These are phyloP conservation scores for Filobasidium wieringae DNA, from an alignment of 768 basidiomycete genomes.

Conservation along the genomic window DNA sequence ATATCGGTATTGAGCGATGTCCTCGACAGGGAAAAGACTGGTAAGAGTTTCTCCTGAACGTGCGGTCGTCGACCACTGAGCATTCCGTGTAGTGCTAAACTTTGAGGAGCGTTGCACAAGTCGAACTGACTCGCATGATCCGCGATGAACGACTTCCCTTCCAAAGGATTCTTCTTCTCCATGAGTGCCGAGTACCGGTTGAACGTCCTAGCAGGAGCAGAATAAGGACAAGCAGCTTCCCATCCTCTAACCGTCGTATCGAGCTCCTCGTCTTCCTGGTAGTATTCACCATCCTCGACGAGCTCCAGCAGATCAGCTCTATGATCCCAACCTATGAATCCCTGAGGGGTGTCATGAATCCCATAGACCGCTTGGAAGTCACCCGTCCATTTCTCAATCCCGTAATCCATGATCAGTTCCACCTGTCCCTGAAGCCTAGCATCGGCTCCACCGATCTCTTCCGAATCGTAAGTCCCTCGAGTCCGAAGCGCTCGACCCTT, in stretches of 20 bases:
- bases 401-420: slow-evolving; percentile 11
- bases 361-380: slow-evolving; percentile 15
- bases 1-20: slow-evolving; percentile 18
- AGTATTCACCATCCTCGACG: slow-evolving; percentile 18
- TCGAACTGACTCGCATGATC: slow-evolving; percentile 3
- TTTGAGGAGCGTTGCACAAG: slow-evolving; percentile 16
- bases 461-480: slow-evolving; percentile 3
- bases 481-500: slow-evolving; percentile 4
- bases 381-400: slow-evolving; percentile 11
- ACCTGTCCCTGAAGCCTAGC: slow-evolving; percentile 11
- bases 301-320: slow-evolving; percentile 14
- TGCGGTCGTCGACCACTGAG: slow-evolving; percentile 1
- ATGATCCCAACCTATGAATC: slow-evolving; percentile 15
- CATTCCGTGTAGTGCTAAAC: slow-evolving; percentile 14
- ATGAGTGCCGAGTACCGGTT: neutral
- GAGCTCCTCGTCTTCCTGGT: slow-evolving; percentile 6
- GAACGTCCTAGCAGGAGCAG: slow-evolving; percentile 3
- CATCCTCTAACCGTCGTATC: slow-evolving; percentile 15
- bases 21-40: slow-evolving; percentile 15
- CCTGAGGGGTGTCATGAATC: slow-evolving; percentile 13
- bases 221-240: slow-evolving; percentile 15
- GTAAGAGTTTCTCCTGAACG: slow-evolving; percentile 5
- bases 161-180: too few species aligned
- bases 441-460: slow-evolving; percentile 10
- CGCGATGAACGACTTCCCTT: neutral